Base-by-base conservation (phyloP, 2,329 filamentous ascomycete species). In the Sporothrix sp. region DNA sequence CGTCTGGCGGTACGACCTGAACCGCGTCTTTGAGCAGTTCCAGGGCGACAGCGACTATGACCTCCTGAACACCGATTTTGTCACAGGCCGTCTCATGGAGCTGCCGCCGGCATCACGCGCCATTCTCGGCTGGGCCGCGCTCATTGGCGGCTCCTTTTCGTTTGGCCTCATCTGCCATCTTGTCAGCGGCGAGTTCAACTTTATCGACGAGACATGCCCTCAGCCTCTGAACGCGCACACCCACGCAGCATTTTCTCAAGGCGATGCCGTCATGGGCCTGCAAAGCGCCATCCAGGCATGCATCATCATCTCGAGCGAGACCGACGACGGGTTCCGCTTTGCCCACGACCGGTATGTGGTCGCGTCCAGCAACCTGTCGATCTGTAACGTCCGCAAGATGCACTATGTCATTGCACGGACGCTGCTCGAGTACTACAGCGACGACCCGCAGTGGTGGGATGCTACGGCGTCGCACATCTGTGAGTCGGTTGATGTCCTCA, bases 371-470 rank as follows among this genome's bases (percentile, higher is more conserved):
- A 75, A 78, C 5, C 70, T 95, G 47, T 79, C 78, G 55, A 82
- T 90, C 61, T 81, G 79, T 60, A 81, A 85, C 50, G 70, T 77
- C 20, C 71, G 77, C 18, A 85, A 85, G 58, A 96, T 96, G 90
- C 89, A 96, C 65, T 96, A 90, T 59, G 81, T 89, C 40, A 87
- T 96, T 59, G 85, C 87, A 0, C 83, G 87, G 61, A 84, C 84
- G 0, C 78, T 96, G 57, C 79, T 90, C 64, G 85, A 85, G 58
- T 83, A 89, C 58, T 79, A 77, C 54, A 62, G 71, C 7, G 66
- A 76, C 21, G 81, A 88, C 53, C 71, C 78, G 1, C 74, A 74
- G 45, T 75, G 76, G 23, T 74, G 82, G 11, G 89, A 94, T 60
- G 82, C 79, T 53, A 83, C 84, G 53, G 87, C 88, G 20, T 78